These are phyloP conservation scores for Akanthomyces dipterigenus DNA, from an alignment of 2,329 filamentous ascomycete genomes.

Conservation along the genomic window DNA sequence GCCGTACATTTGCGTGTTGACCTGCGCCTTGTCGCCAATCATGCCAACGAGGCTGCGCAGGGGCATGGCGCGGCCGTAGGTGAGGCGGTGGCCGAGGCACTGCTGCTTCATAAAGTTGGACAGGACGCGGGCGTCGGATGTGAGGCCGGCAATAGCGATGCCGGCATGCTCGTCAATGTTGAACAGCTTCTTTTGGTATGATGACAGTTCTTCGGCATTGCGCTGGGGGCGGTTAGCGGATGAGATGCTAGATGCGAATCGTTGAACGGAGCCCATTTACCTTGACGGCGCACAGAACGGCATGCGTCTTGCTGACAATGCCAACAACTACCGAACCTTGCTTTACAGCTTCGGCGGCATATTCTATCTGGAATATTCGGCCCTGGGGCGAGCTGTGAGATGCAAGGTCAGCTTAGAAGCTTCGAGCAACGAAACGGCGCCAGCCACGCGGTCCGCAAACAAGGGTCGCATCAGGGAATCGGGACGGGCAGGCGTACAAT, in stretches of 20 bases:
- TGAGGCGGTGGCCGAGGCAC: slow-evolving; percentile 89
- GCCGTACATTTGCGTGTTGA: slow-evolving; percentile 96
- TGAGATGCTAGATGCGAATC: not conserved
- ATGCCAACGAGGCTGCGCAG: slow-evolving; percentile 82
- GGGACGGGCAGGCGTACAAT: slow-evolving; percentile 60
- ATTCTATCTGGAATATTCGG: slow-evolving; percentile 99
- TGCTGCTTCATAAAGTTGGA: slow-evolving; percentile 99
- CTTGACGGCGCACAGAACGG: slow-evolving; percentile 93
- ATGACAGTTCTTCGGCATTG: slow-evolving; percentile 98
- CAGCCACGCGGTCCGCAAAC: slow-evolving; percentile 1
- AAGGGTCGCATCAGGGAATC: slow-evolving; percentile 12
- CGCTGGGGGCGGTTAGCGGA: slow-evolving; percentile 47
- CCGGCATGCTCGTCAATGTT: slow-evolving; percentile 92
- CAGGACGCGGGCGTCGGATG: slow-evolving; percentile 94
- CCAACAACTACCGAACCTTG: slow-evolving; percentile 97
- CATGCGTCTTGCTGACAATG: slow-evolving; percentile 95
- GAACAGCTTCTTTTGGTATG: slow-evolving; percentile 99
- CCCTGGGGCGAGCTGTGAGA: slow-evolving; percentile 83
- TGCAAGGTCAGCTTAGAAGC: slow-evolving; percentile 20
- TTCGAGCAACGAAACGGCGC: slow-evolving; percentile 15
- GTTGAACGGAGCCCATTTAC: slow-evolving; percentile 39
- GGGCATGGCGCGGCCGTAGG: slow-evolving; percentile 89
- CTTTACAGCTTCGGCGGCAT: slow-evolving; percentile 97
- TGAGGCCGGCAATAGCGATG: slow-evolving; percentile 91
- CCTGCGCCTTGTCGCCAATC: slow-evolving; percentile 94